Evolutionary conservation across 78 protist species (phyloP), one percentile per base, ranked within the genome.

Genomic region (Dictyostelium citrinum): DNA sequence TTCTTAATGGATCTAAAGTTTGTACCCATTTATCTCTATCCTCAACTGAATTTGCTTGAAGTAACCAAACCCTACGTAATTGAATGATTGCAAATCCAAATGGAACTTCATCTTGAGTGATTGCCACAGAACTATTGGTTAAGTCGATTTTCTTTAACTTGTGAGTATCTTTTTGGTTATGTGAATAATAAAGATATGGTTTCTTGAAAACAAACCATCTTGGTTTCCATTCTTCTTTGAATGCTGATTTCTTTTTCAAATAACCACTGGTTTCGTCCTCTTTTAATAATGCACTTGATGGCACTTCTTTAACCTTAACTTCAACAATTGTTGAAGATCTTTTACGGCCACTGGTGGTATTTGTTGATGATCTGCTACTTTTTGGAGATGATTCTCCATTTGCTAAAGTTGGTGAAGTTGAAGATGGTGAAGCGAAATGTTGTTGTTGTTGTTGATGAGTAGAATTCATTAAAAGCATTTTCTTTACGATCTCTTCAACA

Each of bases 11-110:
- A n/a, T 91, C 95, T 1, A 91, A 67, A 6, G 74, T 84, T 71
- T 82, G 84, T 45, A 91, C 64, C 95, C 95, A 91, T 61, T 91
- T 43, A 24, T 91, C 91, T 20, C 90, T 22, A 39, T 91, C 90
- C 9, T 78, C 86, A 64, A 76, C 71, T 17, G 43, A 72, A 4
- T 58, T 64, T 8, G 95, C 95, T 41, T 91, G 91, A 2, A 91
- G 31, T 33, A 82, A 39, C 95, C 95, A 91, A 11, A 81, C 90
- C 24, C 95, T 49, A 20, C 91, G 71, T 22, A 83, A 31, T 24
- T 78, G 90, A 24, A 91, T 78, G 12, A 91, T 58, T 20, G 95
- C 95, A 72, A 91, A 91, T 0, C 95, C 90, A 84, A 51, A 55
- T 37, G 77, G 91, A 11, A 90, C 82, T 20, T 91, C 90, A 39